These are phyloP conservation scores for Rubia yunnanensis DNA, from an alignment of 257 asterid species.

Conservation along the genomic window DNA sequence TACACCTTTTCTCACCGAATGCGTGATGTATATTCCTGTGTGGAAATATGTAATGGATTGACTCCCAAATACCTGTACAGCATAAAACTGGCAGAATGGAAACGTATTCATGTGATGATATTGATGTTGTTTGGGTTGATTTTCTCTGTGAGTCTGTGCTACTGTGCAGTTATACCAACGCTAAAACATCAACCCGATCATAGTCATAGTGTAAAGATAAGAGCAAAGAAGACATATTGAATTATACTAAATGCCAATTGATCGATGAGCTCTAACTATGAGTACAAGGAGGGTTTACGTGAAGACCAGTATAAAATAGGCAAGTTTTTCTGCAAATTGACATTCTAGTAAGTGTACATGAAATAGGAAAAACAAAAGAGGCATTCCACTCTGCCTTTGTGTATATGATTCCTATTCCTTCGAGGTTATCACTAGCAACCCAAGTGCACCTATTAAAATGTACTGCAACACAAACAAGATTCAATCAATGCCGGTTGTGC, in stretches of 20 bases:
- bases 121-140: too few species aligned
- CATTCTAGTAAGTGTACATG: not conserved
- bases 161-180: too few species aligned
- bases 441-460: constrained; percentile 82
- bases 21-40: too few species aligned
- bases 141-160: too few species aligned
- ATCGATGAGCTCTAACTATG: not conserved
- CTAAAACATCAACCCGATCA: too few species aligned
- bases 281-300: not conserved
- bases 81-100: too few species aligned
- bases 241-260: not conserved
- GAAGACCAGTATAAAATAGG: not conserved
- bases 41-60: too few species aligned
- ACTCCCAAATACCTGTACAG: too few species aligned
- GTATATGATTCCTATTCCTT: constrained; percentile 44
- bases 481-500: constrained; percentile 7
- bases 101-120: too few species aligned
- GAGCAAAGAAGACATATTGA: not conserved
- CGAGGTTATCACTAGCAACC: constrained; percentile 87
- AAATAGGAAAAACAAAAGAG: not conserved
- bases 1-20: not conserved
- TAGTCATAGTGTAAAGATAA: not conserved
- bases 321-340: not conserved
- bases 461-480: constrained; percentile 43
- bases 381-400: constrained; percentile 5